Evolutionary conservation across 192 early-diverging fungal genomes (phyloP), one percentile per base, ranked within the genome.

Genomic region (Podila epigama): DNA sequence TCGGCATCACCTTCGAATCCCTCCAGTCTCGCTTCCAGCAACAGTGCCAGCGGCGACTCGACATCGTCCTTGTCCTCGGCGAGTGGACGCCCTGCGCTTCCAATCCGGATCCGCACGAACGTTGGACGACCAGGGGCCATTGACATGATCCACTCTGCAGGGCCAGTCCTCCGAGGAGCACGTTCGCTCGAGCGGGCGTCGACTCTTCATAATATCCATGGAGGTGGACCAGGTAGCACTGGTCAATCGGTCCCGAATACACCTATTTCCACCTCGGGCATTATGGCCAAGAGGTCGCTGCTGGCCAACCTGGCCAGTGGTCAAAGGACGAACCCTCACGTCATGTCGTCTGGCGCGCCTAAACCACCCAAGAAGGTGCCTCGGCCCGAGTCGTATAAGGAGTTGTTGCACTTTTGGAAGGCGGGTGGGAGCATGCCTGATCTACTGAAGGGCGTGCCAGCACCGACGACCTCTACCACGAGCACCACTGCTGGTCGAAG

Each of bases 391-490:
- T 72, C 70, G 20, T 72, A 72, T 32, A 72, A 72, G 70, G 70
- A 72, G 35, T 40, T 72, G 35, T 32, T 72, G 22, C 70, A 72
- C 39, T 72, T 66, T 27, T 72, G 70, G 70, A 72, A 72, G 39
- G 70, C 70, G 11, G 70, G 70, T 11, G 70, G 63, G 15, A 65
- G 62, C 10, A 60, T 62, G 3, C 70, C 70, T 0, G 63, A 72
- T 44, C 51, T 72, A n/a, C 51, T 72, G 22, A 33, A 59, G 58
- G 20, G 32, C 12, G n/a, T 40, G 12, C 58, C 58, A 9, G 22
- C n/a, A 22, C n/a, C 31, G 33, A 36, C 16, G 2, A n/a, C 50
- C 40, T 16, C 9, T 41, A 41, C n/a, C n/a, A n/a, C n/a, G n/a
- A n/a, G n/a, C n/a, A n/a, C n/a, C n/a, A n/a, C n/a, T n/a, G n/a